These are phyloP conservation scores for Eucalyptus cloeziana DNA, from an alignment of 345 rosid genomes.

Conservation along the genomic window DNA sequence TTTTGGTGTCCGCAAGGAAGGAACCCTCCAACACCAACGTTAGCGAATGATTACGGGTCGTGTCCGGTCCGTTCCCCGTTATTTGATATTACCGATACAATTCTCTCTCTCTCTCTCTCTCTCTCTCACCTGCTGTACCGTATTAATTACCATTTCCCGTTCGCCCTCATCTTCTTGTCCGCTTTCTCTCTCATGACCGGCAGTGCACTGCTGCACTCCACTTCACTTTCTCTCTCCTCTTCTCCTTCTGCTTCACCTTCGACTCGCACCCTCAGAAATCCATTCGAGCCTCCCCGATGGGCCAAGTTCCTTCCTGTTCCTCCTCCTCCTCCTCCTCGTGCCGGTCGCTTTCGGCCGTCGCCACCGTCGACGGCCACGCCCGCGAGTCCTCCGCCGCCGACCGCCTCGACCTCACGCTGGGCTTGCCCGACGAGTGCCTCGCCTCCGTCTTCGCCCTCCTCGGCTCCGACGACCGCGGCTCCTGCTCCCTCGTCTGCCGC, in stretches of 20 bases:
- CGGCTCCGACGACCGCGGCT: constrained; percentile 6
- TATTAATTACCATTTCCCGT: background rate
- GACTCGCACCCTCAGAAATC: background rate
- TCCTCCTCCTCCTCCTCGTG: background rate
- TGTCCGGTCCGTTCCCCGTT: background rate
- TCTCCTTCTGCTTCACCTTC: background rate
- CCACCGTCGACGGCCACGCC: background rate
- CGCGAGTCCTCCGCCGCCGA: background rate
- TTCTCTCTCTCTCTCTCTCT: background rate
- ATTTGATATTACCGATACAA: background rate
- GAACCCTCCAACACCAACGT: background rate
- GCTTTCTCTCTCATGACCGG: background rate
- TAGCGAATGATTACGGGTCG: background rate
- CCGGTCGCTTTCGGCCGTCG: background rate
- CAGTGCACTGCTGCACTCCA: background rate
- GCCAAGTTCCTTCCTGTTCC: constrained; percentile 8
- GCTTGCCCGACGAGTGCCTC: constrained; percentile 16
- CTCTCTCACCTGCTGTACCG: background rate
- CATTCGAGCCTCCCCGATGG: constrained; percentile 1
- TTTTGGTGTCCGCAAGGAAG: background rate
- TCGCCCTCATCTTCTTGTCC: background rate
- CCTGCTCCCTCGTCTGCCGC: constrained; percentile 20
- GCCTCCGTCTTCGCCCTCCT: constrained; percentile 8
- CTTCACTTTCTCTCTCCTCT: background rate
- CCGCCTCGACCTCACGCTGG: background rate